These are phyloP conservation scores for Chytriomyces sp. DNA, from an alignment of 192 early-diverging fungal genomes.

Conservation along the genomic window DNA sequence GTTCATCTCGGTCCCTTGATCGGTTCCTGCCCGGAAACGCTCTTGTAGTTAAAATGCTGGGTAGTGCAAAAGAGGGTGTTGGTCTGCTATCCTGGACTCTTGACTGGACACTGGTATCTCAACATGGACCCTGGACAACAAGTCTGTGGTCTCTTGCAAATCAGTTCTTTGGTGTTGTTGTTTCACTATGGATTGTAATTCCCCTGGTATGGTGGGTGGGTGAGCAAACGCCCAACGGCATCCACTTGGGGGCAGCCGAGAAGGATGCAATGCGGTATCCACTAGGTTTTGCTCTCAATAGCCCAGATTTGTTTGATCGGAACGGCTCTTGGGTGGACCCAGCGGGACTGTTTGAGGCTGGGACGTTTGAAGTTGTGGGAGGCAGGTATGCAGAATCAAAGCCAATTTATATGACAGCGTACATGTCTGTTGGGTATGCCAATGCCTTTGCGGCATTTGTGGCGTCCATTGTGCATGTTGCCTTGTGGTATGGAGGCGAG, in stretches of 20 bases:
- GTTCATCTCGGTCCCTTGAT: background rate
- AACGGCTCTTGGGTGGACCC: slow-evolving; percentile 1
- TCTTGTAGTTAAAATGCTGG: slow-evolving; percentile 14
- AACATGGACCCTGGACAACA: background rate
- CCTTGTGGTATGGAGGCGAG: slow-evolving; percentile 13
- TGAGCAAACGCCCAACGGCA: slow-evolving; percentile 8
- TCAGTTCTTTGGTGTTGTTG: slow-evolving; percentile 6
- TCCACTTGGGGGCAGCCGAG: background rate
- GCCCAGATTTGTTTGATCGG: slow-evolving; percentile 34
- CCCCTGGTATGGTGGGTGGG: slow-evolving; percentile 39
- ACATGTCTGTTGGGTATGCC: slow-evolving; percentile 3
- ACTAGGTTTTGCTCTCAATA: slow-evolving; percentile 26
- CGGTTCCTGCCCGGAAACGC: background rate
- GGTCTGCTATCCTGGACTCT: slow-evolving; percentile 39
- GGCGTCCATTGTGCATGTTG: slow-evolving; percentile 4
- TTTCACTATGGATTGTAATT: slow-evolving; percentile 33
- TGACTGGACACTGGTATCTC: slow-evolving; percentile 25
- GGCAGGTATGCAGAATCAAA: slow-evolving; percentile 13
- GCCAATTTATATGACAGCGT: slow-evolving; percentile 45
- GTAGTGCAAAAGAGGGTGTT: slow-evolving; percentile 32
- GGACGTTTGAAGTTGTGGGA: slow-evolving; percentile 18
- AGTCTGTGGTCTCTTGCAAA: slow-evolving; percentile 22
- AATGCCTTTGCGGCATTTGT: slow-evolving; percentile 1
- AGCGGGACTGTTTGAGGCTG: background rate
- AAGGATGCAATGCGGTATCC: slow-evolving; percentile 13